Evolutionary conservation across 2,329 filamentous ascomycete species (phyloP).

Genomic region (Shiraia bambusicola): DNA sequence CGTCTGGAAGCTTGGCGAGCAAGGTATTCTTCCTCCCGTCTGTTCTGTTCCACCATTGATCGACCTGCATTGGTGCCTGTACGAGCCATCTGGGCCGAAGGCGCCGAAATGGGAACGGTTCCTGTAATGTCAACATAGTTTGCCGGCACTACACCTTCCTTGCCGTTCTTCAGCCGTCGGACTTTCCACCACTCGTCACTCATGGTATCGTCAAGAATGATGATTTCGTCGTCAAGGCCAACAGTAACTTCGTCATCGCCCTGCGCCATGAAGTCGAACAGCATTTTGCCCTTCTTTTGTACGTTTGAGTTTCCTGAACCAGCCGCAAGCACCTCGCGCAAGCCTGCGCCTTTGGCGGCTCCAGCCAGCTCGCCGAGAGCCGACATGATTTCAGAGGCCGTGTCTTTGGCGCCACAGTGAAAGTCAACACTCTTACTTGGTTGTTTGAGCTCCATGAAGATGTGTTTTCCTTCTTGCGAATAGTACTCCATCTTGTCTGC

Average conservation of each 20-base stretch:
- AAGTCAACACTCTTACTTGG: conserved; percentile 96
- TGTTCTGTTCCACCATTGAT: conserved; percentile 75
- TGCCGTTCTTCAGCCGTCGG: conserved; percentile 82
- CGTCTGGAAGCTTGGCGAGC: conserved; percentile 75
- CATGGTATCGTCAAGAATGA: conserved; percentile 84
- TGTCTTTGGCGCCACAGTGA: conserved; percentile 95
- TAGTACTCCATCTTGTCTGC: conserved; percentile 97
- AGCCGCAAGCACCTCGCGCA: conserved; percentile 83
- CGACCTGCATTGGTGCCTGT: conserved; percentile 61
- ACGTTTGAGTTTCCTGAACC: conserved; percentile 61
- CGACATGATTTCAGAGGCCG: conserved; percentile 87
- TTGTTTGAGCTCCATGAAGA: conserved; percentile 88
- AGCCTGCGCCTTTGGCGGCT: conserved; percentile 75
- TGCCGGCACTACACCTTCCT: conserved; percentile 93
- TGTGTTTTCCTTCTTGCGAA: conserved; percentile 95
- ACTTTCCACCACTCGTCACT: conserved; percentile 99
- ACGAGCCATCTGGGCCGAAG: conserved; percentile 50
- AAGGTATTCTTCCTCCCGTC: conserved; percentile 77
- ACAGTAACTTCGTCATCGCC: conserved; percentile 96
- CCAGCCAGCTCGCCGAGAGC: conserved; percentile 88
- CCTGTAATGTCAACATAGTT: conserved; percentile 92
- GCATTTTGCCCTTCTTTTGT: conserved; percentile 79
- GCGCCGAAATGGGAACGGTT: conserved; percentile 55
- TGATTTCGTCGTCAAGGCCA: conserved; percentile 82
- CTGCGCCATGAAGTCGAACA: conserved; percentile 97